Evolutionary conservation across 148 eudicot species (phyloP), one percentile per base, ranked within the genome.

Genomic region (Silene uniflora): DNA sequence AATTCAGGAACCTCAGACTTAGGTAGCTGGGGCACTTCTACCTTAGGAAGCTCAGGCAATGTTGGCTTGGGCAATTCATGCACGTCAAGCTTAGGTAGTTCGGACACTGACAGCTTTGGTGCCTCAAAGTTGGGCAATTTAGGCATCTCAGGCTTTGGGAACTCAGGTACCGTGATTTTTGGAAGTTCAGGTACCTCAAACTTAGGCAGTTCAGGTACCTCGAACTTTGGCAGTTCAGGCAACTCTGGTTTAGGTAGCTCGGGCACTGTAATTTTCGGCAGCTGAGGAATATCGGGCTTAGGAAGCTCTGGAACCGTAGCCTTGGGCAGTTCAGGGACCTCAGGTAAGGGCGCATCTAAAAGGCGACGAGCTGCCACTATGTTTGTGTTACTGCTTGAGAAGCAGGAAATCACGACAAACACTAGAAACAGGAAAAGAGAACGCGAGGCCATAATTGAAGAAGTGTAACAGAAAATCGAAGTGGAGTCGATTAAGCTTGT

Each of bases 351-450:
- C 0, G 61, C 23, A 14, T 80, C 83, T 12, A 76, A 27, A 71
- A 80, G 79, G 25, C 76, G 79, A 1, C 79, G 76, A 75, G 76
- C 83, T 35, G 35, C 65, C 39, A 71, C 47, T 3, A 58, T 44
- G 56, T 11, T 59, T 56, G 65, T 73, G 29, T 11, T 25, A 6
- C 42, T 66, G 24, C 62, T 49, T 21, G 10, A 18, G 14, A 75
- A 7, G 62, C 71, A 75, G 5, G 21, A 67, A 67, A 67, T 19
- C n/a, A 62, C 71, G 11, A 65, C 59, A 52, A 63, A 17, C 69
- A 74, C 13, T 14, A 62, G 6, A 74, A 49, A 35, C 46, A 75
- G 1, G 8, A 65, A 35, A 10, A 16, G 29, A 22, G 13, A 65
- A 0, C 61, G 77, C 11, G 62, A 17, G 49, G 29, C 62, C 77